A percentile compares a stretch with the other conserved stretches of the same genome.
These are phyloP conservation scores for Xylariales sp. DNA, from an alignment of 2,329 filamentous ascomycete species.

Conservation along the genomic window DNA sequence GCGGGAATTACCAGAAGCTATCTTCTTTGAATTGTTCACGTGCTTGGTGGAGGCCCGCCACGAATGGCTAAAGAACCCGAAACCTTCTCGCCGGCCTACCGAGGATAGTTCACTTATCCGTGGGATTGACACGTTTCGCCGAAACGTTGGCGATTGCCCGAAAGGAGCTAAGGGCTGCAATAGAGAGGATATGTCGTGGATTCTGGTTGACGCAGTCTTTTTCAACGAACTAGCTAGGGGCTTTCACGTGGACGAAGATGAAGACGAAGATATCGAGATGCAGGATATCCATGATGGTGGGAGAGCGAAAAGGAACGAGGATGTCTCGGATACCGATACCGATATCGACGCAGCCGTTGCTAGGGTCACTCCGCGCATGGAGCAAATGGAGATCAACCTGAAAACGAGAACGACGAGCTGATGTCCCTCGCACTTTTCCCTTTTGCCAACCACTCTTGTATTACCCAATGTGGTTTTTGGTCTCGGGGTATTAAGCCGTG, in stretches of 20 bases:
- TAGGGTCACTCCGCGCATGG: background rate
- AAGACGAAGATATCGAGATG: background rate
- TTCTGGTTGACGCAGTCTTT: slow-evolving; percentile 2
- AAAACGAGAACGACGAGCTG: background rate
- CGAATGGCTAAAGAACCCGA: background rate
- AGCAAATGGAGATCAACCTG: background rate
- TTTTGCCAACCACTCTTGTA: background rate
- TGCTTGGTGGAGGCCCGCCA: slow-evolving; percentile 9
- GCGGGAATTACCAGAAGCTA: background rate
- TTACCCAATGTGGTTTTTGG: no score
- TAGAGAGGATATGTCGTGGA: background rate
- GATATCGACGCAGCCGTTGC: no score
- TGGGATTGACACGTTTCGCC: slow-evolving; percentile 10
- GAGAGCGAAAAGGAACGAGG: background rate
- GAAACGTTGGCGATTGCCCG: slow-evolving; percentile 3
- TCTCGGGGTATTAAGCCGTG: background rate
- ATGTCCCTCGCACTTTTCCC: background rate
- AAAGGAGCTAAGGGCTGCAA: background rate
- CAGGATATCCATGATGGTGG: background rate
- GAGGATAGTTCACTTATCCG: background rate
- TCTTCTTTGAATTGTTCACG: slow-evolving; percentile 20
- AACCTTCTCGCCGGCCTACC: no score
- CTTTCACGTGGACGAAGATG: background rate
- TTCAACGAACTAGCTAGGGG: slow-evolving; percentile 10
- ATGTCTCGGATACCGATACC: background rate